These are phyloP conservation scores for Myxozyma neotropica DNA, from an alignment of 805 yeast genomes.

Conservation along the genomic window DNA sequence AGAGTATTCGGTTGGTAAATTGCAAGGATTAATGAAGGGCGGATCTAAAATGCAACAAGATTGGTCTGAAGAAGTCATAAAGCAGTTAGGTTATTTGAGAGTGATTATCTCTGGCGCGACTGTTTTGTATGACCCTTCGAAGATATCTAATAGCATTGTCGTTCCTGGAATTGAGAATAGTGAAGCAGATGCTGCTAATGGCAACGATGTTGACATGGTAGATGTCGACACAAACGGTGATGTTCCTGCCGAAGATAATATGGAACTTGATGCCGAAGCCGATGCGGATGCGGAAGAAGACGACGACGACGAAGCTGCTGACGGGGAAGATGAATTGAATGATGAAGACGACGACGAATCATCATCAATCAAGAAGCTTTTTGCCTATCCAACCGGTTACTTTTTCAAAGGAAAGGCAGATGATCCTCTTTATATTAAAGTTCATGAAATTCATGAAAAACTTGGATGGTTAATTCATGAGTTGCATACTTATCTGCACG, in stretches of 20 bases:
- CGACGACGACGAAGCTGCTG: slow-evolving; percentile 35
- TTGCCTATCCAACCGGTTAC: slow-evolving; percentile 65
- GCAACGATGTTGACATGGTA: slow-evolving; percentile 40
- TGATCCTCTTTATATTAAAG: slow-evolving; percentile 49
- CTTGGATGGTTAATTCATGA: slow-evolving; percentile 68
- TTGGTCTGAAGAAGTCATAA: slow-evolving; percentile 56
- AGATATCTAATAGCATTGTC: slow-evolving; percentile 1
- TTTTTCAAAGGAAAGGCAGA: slow-evolving; percentile 57
- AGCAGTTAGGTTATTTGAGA: slow-evolving; percentile 58
- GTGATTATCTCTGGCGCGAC: slow-evolving; percentile 71
- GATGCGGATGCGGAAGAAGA: slow-evolving; percentile 15
- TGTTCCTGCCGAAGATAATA: slow-evolving; percentile 35
- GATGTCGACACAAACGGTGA: neutral
- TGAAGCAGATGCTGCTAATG: neutral
- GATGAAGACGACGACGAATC: slow-evolving; percentile 38
- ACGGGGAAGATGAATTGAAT: slow-evolving; percentile 7
- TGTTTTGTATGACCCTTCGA: slow-evolving; percentile 69
- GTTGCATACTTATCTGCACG: slow-evolving; percentile 52
- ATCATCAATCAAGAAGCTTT: slow-evolving; percentile 52
- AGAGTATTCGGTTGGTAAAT: slow-evolving; percentile 30
- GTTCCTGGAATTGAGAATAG: neutral
- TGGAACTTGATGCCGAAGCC: slow-evolving; percentile 30
- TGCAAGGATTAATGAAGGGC: slow-evolving; percentile 46
- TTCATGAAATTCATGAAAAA: slow-evolving; percentile 63
- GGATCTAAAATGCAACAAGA: slow-evolving; percentile 13